A percentile compares a stretch with the other conserved stretches of the same genome.
Evolutionary conservation across 1,284 basidiomycete genomes (phyloP).

Genomic region (Leccinum solheimii): DNA sequence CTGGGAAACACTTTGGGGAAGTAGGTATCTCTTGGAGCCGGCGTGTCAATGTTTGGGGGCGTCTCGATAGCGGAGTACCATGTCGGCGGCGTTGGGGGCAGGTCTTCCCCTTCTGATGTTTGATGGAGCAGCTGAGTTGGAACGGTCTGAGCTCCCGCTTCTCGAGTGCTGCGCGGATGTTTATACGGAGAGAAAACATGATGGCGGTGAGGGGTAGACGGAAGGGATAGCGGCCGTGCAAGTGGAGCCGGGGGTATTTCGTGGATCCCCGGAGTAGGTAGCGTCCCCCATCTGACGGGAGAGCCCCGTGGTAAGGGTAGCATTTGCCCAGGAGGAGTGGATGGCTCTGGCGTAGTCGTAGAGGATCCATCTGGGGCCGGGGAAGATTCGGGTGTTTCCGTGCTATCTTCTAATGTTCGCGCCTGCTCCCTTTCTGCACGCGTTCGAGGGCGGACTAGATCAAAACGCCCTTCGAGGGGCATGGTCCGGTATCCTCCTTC

Average conservation of each 20-base stretch:
- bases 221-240: conserved; percentile 32
- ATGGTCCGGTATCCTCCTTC: conserved; percentile 35
- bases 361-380: conserved; percentile 8
- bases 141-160: conserved; percentile 25
- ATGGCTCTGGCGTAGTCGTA: conserved; percentile 19
- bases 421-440: conserved; percentile 33
- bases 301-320: conserved; percentile 24
- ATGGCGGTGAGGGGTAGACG: conserved; percentile 31
- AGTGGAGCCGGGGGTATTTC: conserved; percentile 41
- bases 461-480: conserved; percentile 83
- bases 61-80: conserved; percentile 75
- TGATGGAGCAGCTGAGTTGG: background rate
- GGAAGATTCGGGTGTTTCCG: conserved; percentile 10
- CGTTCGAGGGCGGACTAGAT: conserved; percentile 71
- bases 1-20: conserved; percentile 50
- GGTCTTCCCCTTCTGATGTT: conserved; percentile 35
- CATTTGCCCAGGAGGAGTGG: conserved; percentile 29
- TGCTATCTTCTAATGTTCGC: background rate
- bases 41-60: conserved; percentile 60
- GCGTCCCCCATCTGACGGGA: conserved; percentile 39
- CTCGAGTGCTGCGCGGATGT: conserved; percentile 16
- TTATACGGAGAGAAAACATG: conserved; percentile 19
- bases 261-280: conserved; percentile 59
- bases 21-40: conserved; percentile 62
- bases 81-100: conserved; percentile 62